Base-by-base conservation (phyloP, 2,329 filamentous ascomycete genomes). In the Trichoderma endophyticum region DNA sequence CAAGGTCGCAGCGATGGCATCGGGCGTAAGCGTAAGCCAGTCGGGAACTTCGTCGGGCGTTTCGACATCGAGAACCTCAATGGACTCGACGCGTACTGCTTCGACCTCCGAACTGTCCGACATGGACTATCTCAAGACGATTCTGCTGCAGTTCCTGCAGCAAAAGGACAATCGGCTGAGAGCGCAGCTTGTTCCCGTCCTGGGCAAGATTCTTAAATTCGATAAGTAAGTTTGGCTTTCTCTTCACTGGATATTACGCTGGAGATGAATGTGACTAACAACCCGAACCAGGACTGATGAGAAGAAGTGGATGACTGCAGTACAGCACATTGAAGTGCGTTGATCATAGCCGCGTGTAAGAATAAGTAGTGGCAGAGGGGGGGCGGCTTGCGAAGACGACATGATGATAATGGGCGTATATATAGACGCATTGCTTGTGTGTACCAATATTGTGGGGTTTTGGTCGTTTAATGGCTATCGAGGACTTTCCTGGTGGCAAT, bases 141-240 rank as follows among this genome's bases (percentile, higher is more conserved):
- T 95, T 70, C 81, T 96, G 76, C 81, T 96, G 75, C 92, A 95
- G 80, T 95, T 95, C 80, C 81, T 96, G 75, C 92, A 95, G 84
- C 90, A 93, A 75, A 93, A 90, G 82, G 93, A 95, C 78, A 92
- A 91, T 80, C 92, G 89, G 83, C 84, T 93, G 76, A 88, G 93
- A 77, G 86, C 89, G 74, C 92, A 94, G 84, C 85, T 95, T 74
- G 91, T 96, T 71, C 92, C 92, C 1, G 92, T 95, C 39, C 80
- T 96, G 77, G 91, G 91, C 34, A 91, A 92, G 86, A 82, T 95
- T 78, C 82, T 96, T 78, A 89, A 90, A 74, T 94, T 95, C 82
- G 91, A 94, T 82, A 89, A 90, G 90, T 92, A 83, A 83, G 91
- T 86, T 21, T 18, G 39, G 15, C 15, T 9, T 43, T 43, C 39